phyloP scores from a whole-genome alignment of 371 early-diverging fungal genomes.

The Blakeslea trispora region DNA sequence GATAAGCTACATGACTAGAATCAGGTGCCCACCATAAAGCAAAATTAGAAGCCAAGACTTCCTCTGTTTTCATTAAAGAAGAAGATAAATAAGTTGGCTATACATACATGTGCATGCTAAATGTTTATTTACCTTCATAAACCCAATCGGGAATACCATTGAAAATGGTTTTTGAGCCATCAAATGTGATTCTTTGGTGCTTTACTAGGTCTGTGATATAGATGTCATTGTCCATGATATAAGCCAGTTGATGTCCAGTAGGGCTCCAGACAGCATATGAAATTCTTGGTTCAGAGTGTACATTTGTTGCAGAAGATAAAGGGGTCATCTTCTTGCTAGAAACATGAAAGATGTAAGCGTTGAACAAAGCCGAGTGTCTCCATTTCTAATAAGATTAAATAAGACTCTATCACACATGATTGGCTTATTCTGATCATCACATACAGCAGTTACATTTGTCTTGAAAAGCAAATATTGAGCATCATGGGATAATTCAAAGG shows the following conservation, averaged over 20 bases:
- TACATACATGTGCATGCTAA: too few species aligned
- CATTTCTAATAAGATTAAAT: conserved; percentile 53
- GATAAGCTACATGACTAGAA: conserved; percentile 75
- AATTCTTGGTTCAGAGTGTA: conserved; percentile 36
- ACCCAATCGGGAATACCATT: conserved; percentile 98
- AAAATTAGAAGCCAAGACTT: conserved; percentile 68
- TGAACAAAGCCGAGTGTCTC: conserved; percentile 82
- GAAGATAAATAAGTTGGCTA: not conserved
- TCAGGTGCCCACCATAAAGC: conserved; percentile 93
- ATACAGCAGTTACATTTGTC: conserved; percentile 64
- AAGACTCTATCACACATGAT: not conserved
- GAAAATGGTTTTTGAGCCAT: conserved; percentile 80
- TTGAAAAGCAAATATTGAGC: conserved; percentile 74
- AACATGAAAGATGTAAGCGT: conserved; percentile 75
- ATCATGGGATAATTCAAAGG: conserved; percentile 73
- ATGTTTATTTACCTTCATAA: conserved; percentile 74
- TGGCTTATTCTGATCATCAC: not conserved
- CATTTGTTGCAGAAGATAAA: conserved; percentile 49
- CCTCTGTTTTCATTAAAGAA: conserved; percentile 53
- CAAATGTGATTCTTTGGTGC: conserved; percentile 76
- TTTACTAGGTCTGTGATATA: conserved; percentile 69
- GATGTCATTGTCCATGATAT: conserved; percentile 86
- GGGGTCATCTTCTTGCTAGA: conserved; percentile 56
- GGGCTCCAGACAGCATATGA: conserved; percentile 79
- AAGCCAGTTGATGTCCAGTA: conserved; percentile 76